Evolutionary conservation across 768 basidiomycete species (phyloP), one percentile per base, ranked within the genome.

Genomic region (Hypsizygus marmoreus): DNA sequence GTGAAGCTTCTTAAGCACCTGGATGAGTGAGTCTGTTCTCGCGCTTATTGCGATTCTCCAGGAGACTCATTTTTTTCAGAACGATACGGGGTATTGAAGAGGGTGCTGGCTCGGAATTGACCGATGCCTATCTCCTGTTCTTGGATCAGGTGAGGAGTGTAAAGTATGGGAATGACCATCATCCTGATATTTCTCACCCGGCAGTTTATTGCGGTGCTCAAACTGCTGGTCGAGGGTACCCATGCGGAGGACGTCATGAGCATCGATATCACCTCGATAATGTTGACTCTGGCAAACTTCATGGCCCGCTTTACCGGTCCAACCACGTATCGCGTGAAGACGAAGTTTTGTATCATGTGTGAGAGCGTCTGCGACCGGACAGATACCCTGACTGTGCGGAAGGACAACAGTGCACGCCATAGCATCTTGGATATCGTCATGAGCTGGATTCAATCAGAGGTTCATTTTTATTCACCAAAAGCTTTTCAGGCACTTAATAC

Each of bases 191-290:
- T 51, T 4, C 32, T 17, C 44, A 12, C 37, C n/a, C 39, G 48
- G 22, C 60, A 95, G 85, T 81, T 86, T 50, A 80, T 90, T 38
- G 73, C 81, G 0, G 81, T 95, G 22, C 67, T 95, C 36, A 88
- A 87, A 56, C 74, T 88, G 6, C 74, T 91, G 34, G 74, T 90
- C n/a, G 90, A 92, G 46, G 88, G 88, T 47, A 72, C 77, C 13
- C 74, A 81, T 34, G 69, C 78, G 19, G 82, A 87, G 41, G 84
- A 87, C 39, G 64, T 81, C 11, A 71, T 80, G 53, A 77, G 72
- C 47, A 76, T 84, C 23, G 85, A 88, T 57, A 72, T 87, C n/a
- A 78, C 77, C 39, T 71, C 76, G 8, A 76, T 77, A 1, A 73
- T 88, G 56, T 62, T 78, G 20, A 69, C 78, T 1, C 71, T 92